Base-by-base conservation (phyloP, 257 asterid species). In the Ilex aquifolium region DNA sequence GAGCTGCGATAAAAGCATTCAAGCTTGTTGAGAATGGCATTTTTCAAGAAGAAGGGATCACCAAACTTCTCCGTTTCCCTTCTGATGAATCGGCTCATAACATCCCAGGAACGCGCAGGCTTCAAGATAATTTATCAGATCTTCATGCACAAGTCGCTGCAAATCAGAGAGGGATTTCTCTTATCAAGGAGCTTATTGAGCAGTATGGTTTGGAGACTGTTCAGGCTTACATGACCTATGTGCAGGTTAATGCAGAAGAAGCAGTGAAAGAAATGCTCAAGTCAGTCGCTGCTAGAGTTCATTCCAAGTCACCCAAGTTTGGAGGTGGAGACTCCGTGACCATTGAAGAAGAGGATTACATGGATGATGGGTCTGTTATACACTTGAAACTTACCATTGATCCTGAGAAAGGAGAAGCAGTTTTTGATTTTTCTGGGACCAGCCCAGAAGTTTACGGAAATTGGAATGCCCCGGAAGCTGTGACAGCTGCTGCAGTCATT, bases 391-490 rank as follows among this genome's bases (percentile, higher is more conserved):
- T 92, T 69, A 79, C 83, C 0, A 82, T 92, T 21, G 87, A 92
- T 60, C 60, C 80, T 39, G 57, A 59, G 60, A 85, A 63, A 66
- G 99, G 99, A 29, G 99, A 92, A 74, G 97, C 95, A 4, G 77
- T 74, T 69, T 92, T 92, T 21, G 97, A 92, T 78, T 89, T 89
- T 62, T 80, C 97, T 2, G 99, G 95, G 52, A 83, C 99, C 14
- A 89, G 96, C 80, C 85, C 96, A 2, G 99, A 92, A 78, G 99
- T 92, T 62, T 87, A 85, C 9, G 99, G 99, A 17, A 92, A 92
- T 66, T 92, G 99, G 99, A 92, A 92, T 59, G 90, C 99, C n/a
- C 99, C 99, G 2, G 97, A 83, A 74, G 97, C 99, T 3, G 97
- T 92, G 36, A 89, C 97, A 7, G 84, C 96, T 46, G 99, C 99